Base-by-base conservation (phyloP, 2,329 filamentous ascomycete genomes). In the Myriosclerotinia duriaeana region DNA sequence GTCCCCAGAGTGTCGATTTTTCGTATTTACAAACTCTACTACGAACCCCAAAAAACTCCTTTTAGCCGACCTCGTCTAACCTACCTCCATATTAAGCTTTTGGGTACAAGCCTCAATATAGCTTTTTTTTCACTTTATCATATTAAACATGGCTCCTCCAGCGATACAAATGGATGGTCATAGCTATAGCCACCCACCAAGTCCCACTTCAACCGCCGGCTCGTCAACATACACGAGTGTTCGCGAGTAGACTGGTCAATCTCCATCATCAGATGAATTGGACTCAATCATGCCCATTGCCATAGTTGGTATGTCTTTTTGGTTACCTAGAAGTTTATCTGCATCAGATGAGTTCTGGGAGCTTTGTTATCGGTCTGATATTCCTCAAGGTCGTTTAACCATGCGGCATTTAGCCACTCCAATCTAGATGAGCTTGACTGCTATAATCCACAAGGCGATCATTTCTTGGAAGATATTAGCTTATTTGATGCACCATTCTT, bases 351-450 rank as follows among this genome's bases (percentile, higher is more conserved):
- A 78, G 66, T 77, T 79, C 53, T 79, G 78, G 78, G 76, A 78
- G 69, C 67, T 79, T 17, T 76, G 74, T 65, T 76, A 76, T n/a
- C 72, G 77, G 72, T 77, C 77, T 14, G 53, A 69, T 15, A 69
- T 72, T 40, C 74, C 75, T 22, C 76, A 72, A 53, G 66, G 67
- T 53, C 61, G 84, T 12, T 86, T 69, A 84, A 85, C 52, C 79
- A 82, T 44, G 77, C 81, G 17, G 80, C 80, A n/a, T 85, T 83
- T 71, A 83, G 82, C 69, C 84, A 86, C 70, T 83, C 83, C 0
- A 80, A 83, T 26, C 71, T 75, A 14, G 77, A 59, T 68, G 71
- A 74, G 34, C 62, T 65, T 22, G 72, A 72, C 46, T 72, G 68
- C 58, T 70, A 71, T 40, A 70, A 74, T 69, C 64, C 71, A 30